Evolutionary conservation across 1,139 yeast species (phyloP).

Genomic region (Scheffersomyces segobiensis): DNA sequence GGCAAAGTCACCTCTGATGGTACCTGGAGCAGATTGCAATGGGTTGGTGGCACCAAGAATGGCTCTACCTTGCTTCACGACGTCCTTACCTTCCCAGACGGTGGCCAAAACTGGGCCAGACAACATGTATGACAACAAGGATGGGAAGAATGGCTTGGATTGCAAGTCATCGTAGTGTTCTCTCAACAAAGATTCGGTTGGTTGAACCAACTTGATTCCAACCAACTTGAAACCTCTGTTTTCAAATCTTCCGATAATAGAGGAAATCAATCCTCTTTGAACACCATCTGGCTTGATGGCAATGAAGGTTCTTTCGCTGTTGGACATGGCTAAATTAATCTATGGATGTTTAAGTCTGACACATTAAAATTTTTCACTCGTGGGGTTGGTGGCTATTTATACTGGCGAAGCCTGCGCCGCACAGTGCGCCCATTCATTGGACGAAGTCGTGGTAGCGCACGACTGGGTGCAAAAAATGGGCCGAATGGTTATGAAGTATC

Average conservation of each 20-base stretch:
- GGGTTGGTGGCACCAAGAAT: slow-evolving; percentile 99
- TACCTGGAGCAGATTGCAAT: slow-evolving; percentile 94
- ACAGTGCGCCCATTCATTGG: background rate
- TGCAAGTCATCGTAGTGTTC: slow-evolving; percentile 96
- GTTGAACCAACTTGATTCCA: slow-evolving; percentile 87
- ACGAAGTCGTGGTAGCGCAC: background rate
- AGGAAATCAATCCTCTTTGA: slow-evolving; percentile 95
- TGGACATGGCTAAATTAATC: slow-evolving; percentile 32
- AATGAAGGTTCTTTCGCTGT: slow-evolving; percentile 93
- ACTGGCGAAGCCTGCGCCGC: background rate
- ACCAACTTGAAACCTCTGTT: slow-evolving; percentile 97
- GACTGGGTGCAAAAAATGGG: background rate
- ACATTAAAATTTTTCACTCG: background rate
- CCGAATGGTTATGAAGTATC: too few relatives aligned
- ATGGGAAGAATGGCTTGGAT: slow-evolving; percentile 96
- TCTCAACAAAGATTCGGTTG: slow-evolving; percentile 85
- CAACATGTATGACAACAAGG: slow-evolving; percentile 91
- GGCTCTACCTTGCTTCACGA: slow-evolving; percentile 97
- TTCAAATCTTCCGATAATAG: slow-evolving; percentile 92
- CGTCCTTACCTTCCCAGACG: slow-evolving; percentile 99
- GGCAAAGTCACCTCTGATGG: slow-evolving; percentile 98
- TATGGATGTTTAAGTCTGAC: background rate
- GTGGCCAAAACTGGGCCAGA: slow-evolving; percentile 99
- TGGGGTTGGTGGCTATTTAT: background rate
- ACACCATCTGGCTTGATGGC: slow-evolving; percentile 99